phyloP scores from a whole-genome alignment of 2,329 filamentous ascomycete genomes.

The Coniella vitis region DNA sequence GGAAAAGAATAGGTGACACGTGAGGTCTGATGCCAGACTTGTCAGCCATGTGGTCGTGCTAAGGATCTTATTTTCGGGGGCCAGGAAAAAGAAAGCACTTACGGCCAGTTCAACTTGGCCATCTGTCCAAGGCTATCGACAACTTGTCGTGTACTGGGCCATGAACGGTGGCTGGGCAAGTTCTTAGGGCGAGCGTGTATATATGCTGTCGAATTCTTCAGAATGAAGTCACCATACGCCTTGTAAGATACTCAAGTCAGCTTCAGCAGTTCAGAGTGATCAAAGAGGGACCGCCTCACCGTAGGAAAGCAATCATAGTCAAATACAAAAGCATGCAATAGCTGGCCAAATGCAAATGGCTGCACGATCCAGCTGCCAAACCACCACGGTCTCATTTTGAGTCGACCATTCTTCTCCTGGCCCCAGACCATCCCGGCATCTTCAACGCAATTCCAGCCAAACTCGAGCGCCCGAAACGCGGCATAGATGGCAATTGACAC shows the following conservation, averaged over 20 bases:
- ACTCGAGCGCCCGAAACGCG: conserved; percentile 76
- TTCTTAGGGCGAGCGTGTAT: conserved; percentile 64
- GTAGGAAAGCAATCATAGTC: conserved; percentile 67
- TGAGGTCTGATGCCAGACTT: conserved; percentile 50
- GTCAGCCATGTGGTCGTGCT: conserved; percentile 17
- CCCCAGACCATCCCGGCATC: conserved; percentile 64
- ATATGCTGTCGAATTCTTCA: conserved; percentile 72
- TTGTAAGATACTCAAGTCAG: conserved; percentile 10
- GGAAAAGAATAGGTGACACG: conserved; percentile 81
- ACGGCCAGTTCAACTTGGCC: conserved; percentile 78
- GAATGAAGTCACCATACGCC: conserved; percentile 42
- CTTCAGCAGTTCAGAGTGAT: no score
- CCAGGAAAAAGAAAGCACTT: conserved; percentile 39
- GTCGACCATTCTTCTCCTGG: conserved; percentile 40
- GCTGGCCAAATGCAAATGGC: conserved; percentile 67
- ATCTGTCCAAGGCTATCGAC: conserved; percentile 77
- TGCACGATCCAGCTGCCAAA: conserved; percentile 79
- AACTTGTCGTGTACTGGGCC: conserved; percentile 71
- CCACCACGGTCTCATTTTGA: conserved; percentile 69
- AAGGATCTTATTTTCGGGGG: neutral
- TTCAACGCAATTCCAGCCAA: conserved; percentile 77
- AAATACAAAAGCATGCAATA: conserved; percentile 70
- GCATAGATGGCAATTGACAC: conserved; percentile 77
- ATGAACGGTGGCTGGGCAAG: conserved; percentile 60
- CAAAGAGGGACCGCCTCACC: conserved; percentile 31